Base-by-base conservation (phyloP, 1,139 yeast genomes). In the Trichomonascaceae sp. region DNA sequence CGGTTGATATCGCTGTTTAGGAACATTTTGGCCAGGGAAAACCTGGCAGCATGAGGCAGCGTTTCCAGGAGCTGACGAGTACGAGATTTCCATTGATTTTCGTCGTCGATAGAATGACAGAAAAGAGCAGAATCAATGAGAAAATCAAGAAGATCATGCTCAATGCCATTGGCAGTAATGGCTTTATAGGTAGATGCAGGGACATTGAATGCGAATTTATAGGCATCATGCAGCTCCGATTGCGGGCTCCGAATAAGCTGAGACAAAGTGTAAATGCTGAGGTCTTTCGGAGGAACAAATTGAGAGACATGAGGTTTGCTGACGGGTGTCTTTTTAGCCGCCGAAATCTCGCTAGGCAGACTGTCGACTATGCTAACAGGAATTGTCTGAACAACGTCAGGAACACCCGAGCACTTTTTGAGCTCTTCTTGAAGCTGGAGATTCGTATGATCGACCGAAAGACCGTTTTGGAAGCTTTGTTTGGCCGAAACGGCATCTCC, bases 141-240 rank as follows among this genome's bases (percentile, higher is more conserved):
- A 59, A 82, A 80, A 27, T 76, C 77, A 15, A 85, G 67, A 54
- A 81, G 76, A 17, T 79, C 82, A 0, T 80, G 67, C 55, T 85
- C 91, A 0, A 85, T 68, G 0, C 88, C 88, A 2, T 79, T 75
- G 1, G 66, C 58, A 1, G 67, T 61, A 1, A 81, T 63, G 10
- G 30, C 27, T 10, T 41, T n/a, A 39, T 52, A 55, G 15, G 48
- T 45, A 1, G 65, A 63, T 0, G 61, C 49, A 0, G 73, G 59
- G 1, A 71, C 61, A 27, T 17, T 15, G 13, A 81, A 63, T 8
- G 82, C 72, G 58, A 74, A 79, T 18, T 63, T 55, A 57, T 79
- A 79, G 0, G 79, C 78, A 8, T 62, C 65, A 0, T 63, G 59
- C 3, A 58, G 50, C 12, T 63, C 58, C 3, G 54, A 69, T 60